A percentile compares a stretch with the other conserved stretches of the same genome.
Conservation (phyloP, 1,284 basidiomycete genomes). For the Malassezia slooffiae region DNA sequence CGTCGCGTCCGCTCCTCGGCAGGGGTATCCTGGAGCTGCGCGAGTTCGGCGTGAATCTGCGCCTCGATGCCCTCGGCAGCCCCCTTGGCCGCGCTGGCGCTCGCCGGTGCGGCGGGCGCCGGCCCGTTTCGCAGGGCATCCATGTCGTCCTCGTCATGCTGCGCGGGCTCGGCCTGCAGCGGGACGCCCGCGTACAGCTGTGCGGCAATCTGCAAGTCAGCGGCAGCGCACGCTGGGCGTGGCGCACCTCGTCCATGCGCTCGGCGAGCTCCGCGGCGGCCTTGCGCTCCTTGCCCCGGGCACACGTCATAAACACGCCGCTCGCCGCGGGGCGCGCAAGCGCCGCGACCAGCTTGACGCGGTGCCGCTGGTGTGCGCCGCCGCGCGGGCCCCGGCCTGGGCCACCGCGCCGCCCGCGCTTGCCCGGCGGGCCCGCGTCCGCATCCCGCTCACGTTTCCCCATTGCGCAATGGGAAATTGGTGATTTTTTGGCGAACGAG, state of each 20-base stretch:
- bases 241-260: constrained; percentile 30
- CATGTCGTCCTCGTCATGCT: constrained; percentile 19
- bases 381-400: constrained; percentile 2
- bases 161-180: background rate
- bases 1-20: too few species aligned
- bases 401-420: background rate
- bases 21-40: constrained; percentile 17
- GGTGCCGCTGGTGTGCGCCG: constrained; percentile 12
- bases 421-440: background rate
- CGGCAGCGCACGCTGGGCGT: constrained; percentile 18
- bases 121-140: constrained; percentile 27
- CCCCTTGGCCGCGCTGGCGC: background rate
- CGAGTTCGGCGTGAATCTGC: constrained; percentile 33
- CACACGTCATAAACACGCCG: constrained; percentile 35
- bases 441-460: background rate
- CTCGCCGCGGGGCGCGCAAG: constrained; percentile 1
- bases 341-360: background rate
- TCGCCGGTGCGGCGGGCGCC: background rate
- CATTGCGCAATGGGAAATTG: too few species aligned
- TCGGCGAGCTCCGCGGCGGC: constrained; percentile 35
- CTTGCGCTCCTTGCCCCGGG: constrained; percentile 33
- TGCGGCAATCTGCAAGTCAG: constrained; percentile 1
- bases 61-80: constrained; percentile 29
- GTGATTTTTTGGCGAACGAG: too few species aligned
- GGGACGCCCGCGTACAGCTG: background rate